Conservation (phyloP, 1,284 basidiomycete species). For the Ustilago tritici region DNA sequence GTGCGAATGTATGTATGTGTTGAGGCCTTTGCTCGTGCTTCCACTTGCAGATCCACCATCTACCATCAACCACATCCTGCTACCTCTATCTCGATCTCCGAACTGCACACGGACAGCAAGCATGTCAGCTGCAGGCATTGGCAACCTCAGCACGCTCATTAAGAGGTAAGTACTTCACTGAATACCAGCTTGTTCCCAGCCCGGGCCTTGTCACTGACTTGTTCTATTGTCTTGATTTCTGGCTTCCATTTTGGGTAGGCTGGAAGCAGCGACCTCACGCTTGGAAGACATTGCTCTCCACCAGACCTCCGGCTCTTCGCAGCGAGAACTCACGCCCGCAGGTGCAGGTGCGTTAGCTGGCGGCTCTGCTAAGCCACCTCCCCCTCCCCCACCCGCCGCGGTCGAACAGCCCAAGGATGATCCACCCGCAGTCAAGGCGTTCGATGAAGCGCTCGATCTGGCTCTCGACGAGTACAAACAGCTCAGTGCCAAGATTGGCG, state of each 20-base stretch:
- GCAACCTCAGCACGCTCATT: slow-evolving; percentile 65
- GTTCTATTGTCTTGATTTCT: not conserved
- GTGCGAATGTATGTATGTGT: slow-evolving; percentile 8
- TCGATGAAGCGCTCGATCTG: slow-evolving; percentile 79
- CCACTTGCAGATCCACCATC: slow-evolving; percentile 9
- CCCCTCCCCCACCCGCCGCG: slow-evolving; percentile 30
- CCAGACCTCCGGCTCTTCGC: slow-evolving; percentile 28
- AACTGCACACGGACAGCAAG: slow-evolving; percentile 6
- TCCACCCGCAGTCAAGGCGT: slow-evolving; percentile 79
- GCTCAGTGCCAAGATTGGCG: slow-evolving; percentile 81
- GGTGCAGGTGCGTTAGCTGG: slow-evolving; percentile 31
- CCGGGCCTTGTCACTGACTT: not conserved
- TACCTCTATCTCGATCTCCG: not conserved
- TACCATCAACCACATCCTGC: slow-evolving; percentile 3
- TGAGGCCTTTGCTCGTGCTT: slow-evolving; percentile 5
- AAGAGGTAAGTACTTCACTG: slow-evolving; percentile 56
- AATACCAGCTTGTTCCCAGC: too few relatives aligned
- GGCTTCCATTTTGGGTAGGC: slow-evolving; percentile 27
- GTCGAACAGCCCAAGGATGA: slow-evolving; percentile 64
- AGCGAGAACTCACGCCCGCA: slow-evolving; percentile 27
- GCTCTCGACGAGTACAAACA: slow-evolving; percentile 81
- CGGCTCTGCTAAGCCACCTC: slow-evolving; percentile 29
- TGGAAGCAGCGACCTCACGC: slow-evolving; percentile 90
- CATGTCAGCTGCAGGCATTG: slow-evolving; percentile 62
- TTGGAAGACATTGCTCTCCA: slow-evolving; percentile 87